Conservation (phyloP, 768 basidiomycete species). For the Pleurotus eryngii region DNA sequence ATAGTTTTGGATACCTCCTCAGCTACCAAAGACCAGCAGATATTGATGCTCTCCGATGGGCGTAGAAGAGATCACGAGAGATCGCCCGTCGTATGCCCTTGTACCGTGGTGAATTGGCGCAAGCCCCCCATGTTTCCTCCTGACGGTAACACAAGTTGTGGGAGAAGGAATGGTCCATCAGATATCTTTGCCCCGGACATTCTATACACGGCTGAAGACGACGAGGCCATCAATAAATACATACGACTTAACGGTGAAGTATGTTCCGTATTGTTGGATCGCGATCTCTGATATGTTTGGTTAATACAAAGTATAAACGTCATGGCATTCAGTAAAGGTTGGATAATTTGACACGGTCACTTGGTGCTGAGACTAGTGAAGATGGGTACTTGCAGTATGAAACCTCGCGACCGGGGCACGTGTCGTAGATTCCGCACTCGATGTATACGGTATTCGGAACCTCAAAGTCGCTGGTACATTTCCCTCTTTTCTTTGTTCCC, state of each 20-base stretch:
- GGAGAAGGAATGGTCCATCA: not conserved
- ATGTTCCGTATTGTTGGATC: not conserved
- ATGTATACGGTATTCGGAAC: constrained; percentile 56
- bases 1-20: too few relatives aligned
- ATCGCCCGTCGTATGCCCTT: constrained; percentile 40
- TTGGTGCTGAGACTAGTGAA: constrained; percentile 14
- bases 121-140: not conserved
- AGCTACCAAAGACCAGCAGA: constrained; percentile 33
- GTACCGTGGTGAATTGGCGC: not conserved
- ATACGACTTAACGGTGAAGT: constrained; percentile 1
- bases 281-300: not conserved
- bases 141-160: constrained; percentile 1
- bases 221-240: constrained; percentile 2
- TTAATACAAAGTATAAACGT: constrained; percentile 28
- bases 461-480: constrained; percentile 55
- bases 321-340: constrained; percentile 43
- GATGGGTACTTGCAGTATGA: constrained; percentile 70
- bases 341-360: not conserved
- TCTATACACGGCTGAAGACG: not conserved
- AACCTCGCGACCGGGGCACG: constrained; percentile 52
- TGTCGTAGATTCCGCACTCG: constrained; percentile 59
- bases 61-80: constrained; percentile 56
- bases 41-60: constrained; percentile 43
- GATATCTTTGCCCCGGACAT: constrained; percentile 1
- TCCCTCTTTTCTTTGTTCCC: not conserved